A percentile compares a stretch with the other conserved stretches of the same genome.
These are phyloP conservation scores for Glycine latifolia DNA, from an alignment of 306 rosid genomes.

Conservation along the genomic window DNA sequence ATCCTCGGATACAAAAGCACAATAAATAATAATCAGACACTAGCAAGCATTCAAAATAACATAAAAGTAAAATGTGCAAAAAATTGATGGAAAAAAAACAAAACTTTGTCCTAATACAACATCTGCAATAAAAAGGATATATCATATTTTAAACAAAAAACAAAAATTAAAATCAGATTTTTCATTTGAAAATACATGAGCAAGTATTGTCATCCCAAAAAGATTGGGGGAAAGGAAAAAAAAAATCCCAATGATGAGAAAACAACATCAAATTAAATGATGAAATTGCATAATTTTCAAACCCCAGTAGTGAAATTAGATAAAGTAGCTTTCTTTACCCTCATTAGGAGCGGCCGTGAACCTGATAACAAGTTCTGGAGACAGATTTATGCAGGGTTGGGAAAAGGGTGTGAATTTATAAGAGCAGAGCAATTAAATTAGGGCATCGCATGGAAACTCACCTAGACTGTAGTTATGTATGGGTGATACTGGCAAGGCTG, in stretches of 20 bases:
- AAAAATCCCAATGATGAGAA: neutral
- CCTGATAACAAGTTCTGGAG: neutral
- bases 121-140: no score
- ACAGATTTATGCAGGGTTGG: no score
- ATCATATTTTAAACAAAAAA: no score
- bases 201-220: no score
- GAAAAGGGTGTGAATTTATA: conserved; percentile 41
- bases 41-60: neutral
- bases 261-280: neutral
- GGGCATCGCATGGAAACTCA: conserved; percentile 48
- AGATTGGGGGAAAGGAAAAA: no score
- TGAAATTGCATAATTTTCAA: neutral
- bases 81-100: no score
- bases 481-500: no score
- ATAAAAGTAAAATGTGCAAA: no score
- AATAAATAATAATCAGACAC: neutral
- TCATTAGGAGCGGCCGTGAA: neutral
- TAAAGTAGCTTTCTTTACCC: neutral
- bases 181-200: neutral
- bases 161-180: neutral
- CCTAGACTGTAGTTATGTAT: neutral
- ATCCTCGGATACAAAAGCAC: neutral
- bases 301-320: neutral
- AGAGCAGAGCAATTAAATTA: conserved; percentile 38
- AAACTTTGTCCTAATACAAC: no score